Evolutionary conservation across 2,329 filamentous ascomycete genomes (phyloP).

Genomic region (Dactylellina sp.): DNA sequence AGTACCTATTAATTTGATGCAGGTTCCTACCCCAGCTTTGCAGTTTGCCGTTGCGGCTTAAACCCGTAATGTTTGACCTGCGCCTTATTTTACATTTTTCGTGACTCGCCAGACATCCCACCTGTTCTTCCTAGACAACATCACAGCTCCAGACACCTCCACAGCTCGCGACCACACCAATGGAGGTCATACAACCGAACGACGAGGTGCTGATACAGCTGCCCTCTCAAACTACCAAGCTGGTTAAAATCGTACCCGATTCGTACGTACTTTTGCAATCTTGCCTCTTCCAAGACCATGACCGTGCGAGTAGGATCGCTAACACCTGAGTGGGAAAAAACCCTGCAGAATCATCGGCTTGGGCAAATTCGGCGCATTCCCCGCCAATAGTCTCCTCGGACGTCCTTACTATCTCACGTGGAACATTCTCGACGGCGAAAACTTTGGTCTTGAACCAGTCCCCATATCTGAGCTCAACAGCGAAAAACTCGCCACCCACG

Average conservation of each 20-base stretch:
- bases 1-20: too few relatives aligned
- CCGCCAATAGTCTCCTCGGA: slow-evolving; percentile 88
- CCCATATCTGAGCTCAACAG: slow-evolving; percentile 58
- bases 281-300: slow-evolving; percentile 45
- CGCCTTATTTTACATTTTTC: slow-evolving; percentile 16
- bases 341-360: slow-evolving; percentile 79
- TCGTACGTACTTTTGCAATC: slow-evolving; percentile 68
- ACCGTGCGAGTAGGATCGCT: too few relatives aligned
- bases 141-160: slow-evolving; percentile 2
- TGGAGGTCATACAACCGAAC: slow-evolving; percentile 67
- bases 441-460: slow-evolving; percentile 58
- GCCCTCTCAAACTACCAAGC: slow-evolving; percentile 71
- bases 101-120: slow-evolving; percentile 1
- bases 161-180: slow-evolving; percentile 54
- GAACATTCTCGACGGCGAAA: slow-evolving; percentile 70
- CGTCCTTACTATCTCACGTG: slow-evolving; percentile 92
- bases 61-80: not conserved
- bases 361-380: slow-evolving; percentile 92
- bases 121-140: slow-evolving; percentile 8
- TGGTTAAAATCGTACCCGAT: slow-evolving; percentile 72
- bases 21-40: not conserved
- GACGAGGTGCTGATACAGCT: slow-evolving; percentile 70
- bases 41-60: slow-evolving; percentile 38
- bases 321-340: slow-evolving; percentile 61
- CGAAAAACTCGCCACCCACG: slow-evolving; percentile 57